Conservation (phyloP, 73 alveolate species). For the Effrenium voratum region DNA sequence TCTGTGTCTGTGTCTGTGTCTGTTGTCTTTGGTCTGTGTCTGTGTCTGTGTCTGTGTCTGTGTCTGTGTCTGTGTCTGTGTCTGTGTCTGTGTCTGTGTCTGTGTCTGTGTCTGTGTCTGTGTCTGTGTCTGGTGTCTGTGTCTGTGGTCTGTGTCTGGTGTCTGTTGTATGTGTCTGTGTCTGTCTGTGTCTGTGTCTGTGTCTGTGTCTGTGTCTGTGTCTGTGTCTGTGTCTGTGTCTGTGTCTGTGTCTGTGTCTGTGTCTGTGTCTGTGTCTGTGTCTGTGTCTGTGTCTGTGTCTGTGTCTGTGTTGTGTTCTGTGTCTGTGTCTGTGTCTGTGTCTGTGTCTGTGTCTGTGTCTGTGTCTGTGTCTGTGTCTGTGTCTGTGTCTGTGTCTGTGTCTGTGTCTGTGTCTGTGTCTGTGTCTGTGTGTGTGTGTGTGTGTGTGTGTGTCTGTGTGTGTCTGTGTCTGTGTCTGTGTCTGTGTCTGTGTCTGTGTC, state of each 20-base stretch:
- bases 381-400: background rate
- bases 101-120: too few relatives aligned
- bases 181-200: background rate
- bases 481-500: slow-evolving; percentile 4
- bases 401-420: slow-evolving; percentile 4
- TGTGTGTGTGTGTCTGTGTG: slow-evolving; percentile 4
- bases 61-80: too few relatives aligned
- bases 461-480: background rate
- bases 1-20: too few relatives aligned
- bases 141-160: too few relatives aligned
- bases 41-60: too few relatives aligned
- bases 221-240: background rate
- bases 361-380: background rate
- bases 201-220: background rate
- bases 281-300: background rate
- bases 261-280: background rate
- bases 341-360: background rate
- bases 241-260: background rate
- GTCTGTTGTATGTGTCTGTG: too few relatives aligned
- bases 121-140: too few relatives aligned
- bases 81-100: too few relatives aligned
- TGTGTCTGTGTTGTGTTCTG: too few relatives aligned
- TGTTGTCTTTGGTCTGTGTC: too few relatives aligned
- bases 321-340: too few relatives aligned
- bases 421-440: background rate